These are phyloP conservation scores for Alternaria novae-zelandiae DNA, from an alignment of 2,329 filamentous ascomycete genomes.

Conservation along the genomic window DNA sequence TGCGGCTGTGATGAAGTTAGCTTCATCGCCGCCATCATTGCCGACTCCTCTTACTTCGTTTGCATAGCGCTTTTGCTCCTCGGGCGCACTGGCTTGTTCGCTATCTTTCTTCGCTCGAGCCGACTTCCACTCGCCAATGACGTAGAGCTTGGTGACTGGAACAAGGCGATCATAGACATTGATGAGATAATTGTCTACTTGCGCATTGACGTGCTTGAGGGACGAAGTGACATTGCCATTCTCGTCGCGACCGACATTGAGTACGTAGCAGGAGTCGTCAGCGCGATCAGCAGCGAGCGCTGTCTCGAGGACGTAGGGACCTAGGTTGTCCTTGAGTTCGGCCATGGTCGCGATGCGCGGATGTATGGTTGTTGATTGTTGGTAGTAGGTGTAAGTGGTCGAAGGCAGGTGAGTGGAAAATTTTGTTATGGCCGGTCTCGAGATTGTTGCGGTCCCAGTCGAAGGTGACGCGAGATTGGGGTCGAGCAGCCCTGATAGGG, in stretches of 20 bases:
- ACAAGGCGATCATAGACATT: neutral
- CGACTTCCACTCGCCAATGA: constrained; percentile 33
- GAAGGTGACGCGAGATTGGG: neutral
- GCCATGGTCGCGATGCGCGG: constrained; percentile 12
- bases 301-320: constrained; percentile 19
- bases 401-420: neutral
- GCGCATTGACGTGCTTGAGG: constrained; percentile 9
- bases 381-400: neutral
- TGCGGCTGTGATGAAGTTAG: constrained; percentile 1
- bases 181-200: constrained; percentile 12
- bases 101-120: neutral
- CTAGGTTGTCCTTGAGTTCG: constrained; percentile 14
- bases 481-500: neutral
- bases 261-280: constrained; percentile 16
- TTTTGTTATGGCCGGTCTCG: neutral
- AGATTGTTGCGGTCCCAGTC: neutral
- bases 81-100: neutral
- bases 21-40: neutral
- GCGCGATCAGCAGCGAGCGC: constrained; percentile 15
- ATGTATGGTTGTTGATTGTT: neutral
- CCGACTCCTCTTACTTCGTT: neutral
- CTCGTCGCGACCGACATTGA: constrained; percentile 24
- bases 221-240: constrained; percentile 14
- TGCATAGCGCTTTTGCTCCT: neutral
- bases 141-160: constrained; percentile 30